Conservation (phyloP, 139 green algal species). For the Asterochloris sp. region DNA sequence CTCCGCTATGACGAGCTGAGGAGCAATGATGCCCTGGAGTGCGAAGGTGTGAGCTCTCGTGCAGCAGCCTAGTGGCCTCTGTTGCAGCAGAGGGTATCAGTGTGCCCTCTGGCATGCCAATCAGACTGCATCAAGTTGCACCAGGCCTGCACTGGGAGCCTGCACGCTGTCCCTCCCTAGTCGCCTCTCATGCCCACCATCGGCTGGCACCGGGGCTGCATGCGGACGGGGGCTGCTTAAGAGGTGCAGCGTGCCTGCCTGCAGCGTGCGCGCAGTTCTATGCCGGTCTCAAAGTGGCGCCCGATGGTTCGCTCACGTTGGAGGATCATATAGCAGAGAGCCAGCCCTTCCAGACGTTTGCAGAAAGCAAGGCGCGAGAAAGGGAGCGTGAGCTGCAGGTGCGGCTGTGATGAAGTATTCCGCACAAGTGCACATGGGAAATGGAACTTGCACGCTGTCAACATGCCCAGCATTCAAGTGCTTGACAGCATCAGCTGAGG, state of each 20-base stretch:
- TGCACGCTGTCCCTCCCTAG: no score
- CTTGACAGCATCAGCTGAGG: no score
- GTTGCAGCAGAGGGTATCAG: no score
- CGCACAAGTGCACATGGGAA: neutral
- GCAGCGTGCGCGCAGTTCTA: conserved; percentile 26
- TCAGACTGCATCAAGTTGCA: no score
- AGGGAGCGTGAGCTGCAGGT: conserved; percentile 20
- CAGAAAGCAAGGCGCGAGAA: conserved; percentile 17
- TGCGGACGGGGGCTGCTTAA: no score
- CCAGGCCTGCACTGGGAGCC: no score
- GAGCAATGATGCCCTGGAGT: conserved; percentile 17
- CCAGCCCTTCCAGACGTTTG: conserved; percentile 24
- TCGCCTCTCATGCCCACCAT: no score
- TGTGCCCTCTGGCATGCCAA: no score
- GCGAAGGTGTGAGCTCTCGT: neutral
- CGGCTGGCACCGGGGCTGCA: no score
- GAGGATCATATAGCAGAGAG: conserved; percentile 11
- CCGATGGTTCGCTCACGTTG: conserved; percentile 13
- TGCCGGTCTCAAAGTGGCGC: conserved; percentile 3
- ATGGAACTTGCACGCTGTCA: neutral
- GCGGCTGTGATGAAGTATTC: neutral
- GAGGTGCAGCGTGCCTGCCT: neutral
- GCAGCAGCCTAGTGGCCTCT: neutral
- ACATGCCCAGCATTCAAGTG: no score
- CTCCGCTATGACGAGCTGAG: conserved; percentile 33